Evolutionary conservation across 2,329 filamentous ascomycete genomes (phyloP), one percentile per base, ranked within the genome.

Genomic region (Metarhizium album): DNA sequence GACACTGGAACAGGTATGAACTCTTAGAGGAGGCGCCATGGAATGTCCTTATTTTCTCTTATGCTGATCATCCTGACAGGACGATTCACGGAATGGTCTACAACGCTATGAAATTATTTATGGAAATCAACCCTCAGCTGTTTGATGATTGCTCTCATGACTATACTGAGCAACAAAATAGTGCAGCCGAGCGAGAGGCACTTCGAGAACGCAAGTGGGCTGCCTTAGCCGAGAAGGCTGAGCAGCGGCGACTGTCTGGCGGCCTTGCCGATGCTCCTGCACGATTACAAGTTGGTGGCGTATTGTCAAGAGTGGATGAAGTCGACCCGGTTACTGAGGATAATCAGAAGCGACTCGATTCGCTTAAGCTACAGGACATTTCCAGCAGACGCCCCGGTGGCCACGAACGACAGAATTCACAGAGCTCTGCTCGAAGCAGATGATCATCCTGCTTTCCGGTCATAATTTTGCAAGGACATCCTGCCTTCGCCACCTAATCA

Each of bases 1-100:
- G 91, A 11, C 93, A 98, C 65, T 98, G 93, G 93, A 98, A 98
- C 66, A 81, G 91, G 91, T 95, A 77, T 63, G 80, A 63, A 35
- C 27, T 18, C 16, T 16, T 31, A n/a, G 6, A 6, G 27, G 45
- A 18, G 40, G 18, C 22, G 8, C 13, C 8, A 8, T 33, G 14
- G 27, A 6, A 13, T 33, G 24, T n/a, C 33, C 11, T 13, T 13
- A 4, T 35, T 33, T 40, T 29, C 4, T 11, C 22, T 29, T 7
- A 45, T 35, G 37, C 46, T 47, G 20, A 46, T 37, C 4, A 47
- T 14, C 11, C 9, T 31, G 20, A 2, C 57, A 97, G 93, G 62
- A 98, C 93, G 7, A 98, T 98, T 59, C 93, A 98, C 64, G 93
- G 93, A 66, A 97, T 98, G 91, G 93, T 98, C 11, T 97, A 97